A percentile compares a stretch with the other conserved stretches of the same genome.
phyloP scores from a whole-genome alignment of 1,284 basidiomycete species.

The Ganoderma lingzhi region DNA sequence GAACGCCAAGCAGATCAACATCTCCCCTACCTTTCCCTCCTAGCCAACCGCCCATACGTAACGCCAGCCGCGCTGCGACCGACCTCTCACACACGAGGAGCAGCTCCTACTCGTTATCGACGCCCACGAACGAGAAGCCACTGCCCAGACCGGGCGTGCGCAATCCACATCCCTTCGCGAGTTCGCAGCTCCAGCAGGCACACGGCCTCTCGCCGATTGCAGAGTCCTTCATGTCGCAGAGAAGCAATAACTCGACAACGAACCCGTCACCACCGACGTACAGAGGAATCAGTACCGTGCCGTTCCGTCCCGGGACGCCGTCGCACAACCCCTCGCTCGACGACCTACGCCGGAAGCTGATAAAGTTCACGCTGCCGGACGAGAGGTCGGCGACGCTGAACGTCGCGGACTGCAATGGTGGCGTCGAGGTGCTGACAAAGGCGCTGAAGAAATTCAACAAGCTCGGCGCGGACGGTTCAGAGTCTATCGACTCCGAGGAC shows the following conservation, averaged over 20 bases:
- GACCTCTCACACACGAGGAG: conserved; percentile 43
- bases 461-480: conserved; percentile 58
- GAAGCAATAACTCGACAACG: conserved; percentile 44
- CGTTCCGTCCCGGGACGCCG: conserved; percentile 52
- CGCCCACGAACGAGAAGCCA: conserved; percentile 42
- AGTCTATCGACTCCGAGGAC: conserved; percentile 63
- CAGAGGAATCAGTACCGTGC: conserved; percentile 60
- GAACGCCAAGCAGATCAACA: conserved; percentile 53
- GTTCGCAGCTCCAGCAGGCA: conserved; percentile 40
- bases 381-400: conserved; percentile 84
- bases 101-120: conserved; percentile 49
- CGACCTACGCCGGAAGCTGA: conserved; percentile 80
- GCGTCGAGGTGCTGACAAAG: conserved; percentile 85
- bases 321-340: conserved; percentile 69
- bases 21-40: conserved; percentile 62
- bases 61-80: conserved; percentile 37
- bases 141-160: conserved; percentile 46
- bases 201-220: conserved; percentile 71
- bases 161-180: conserved; percentile 40
- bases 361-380: conserved; percentile 88
- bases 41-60: conserved; percentile 45
- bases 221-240: conserved; percentile 60
- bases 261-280: conserved; percentile 38
- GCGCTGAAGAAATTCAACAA: conserved; percentile 91
- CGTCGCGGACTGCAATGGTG: conserved; percentile 79